Evolutionary conservation across 1,284 basidiomycete species (phyloP).

Genomic region (Ustanciosporium gigantosporum): DNA sequence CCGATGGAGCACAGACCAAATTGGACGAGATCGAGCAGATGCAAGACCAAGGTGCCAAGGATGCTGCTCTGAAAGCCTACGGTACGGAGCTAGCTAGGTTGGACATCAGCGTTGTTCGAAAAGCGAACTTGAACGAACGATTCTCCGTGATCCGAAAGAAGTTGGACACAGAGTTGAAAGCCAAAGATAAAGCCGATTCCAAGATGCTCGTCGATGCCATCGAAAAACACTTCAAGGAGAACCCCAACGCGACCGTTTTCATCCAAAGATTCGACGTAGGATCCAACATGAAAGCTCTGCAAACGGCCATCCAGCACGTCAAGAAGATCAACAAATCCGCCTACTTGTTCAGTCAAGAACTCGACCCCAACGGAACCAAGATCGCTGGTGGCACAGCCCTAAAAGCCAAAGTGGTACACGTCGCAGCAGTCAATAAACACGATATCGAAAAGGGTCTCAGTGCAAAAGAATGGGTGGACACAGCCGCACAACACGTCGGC

Average conservation of each 20-base stretch:
- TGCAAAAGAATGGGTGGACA: constrained; percentile 56
- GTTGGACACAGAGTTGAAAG: constrained; percentile 83
- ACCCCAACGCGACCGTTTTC: constrained; percentile 72
- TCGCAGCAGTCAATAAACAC: constrained; percentile 74
- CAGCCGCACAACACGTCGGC: constrained; percentile 44
- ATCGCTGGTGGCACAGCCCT: constrained; percentile 50
- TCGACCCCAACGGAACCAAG: constrained; percentile 21
- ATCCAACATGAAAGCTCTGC: constrained; percentile 66
- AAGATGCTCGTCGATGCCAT: constrained; percentile 79
- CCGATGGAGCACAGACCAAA: constrained; percentile 70
- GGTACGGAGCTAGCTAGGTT: constrained; percentile 85
- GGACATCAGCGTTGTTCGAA: constrained; percentile 83
- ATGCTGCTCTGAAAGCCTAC: constrained; percentile 79
- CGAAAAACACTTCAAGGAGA: constrained; percentile 73
- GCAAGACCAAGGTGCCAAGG: constrained; percentile 75
- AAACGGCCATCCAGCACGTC: constrained; percentile 74
- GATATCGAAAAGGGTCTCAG: constrained; percentile 46
- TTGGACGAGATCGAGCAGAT: constrained; percentile 72
- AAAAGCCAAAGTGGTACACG: constrained; percentile 78
- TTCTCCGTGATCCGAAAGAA: constrained; percentile 75
- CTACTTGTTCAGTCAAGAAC: constrained; percentile 84
- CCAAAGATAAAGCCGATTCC: constrained; percentile 74
- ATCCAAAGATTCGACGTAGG: constrained; percentile 69
- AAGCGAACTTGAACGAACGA: constrained; percentile 78
- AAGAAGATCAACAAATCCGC: constrained; percentile 80